Base-by-base conservation (phyloP, 179 eudicot species). In the Vitellaria paradoxa region DNA sequence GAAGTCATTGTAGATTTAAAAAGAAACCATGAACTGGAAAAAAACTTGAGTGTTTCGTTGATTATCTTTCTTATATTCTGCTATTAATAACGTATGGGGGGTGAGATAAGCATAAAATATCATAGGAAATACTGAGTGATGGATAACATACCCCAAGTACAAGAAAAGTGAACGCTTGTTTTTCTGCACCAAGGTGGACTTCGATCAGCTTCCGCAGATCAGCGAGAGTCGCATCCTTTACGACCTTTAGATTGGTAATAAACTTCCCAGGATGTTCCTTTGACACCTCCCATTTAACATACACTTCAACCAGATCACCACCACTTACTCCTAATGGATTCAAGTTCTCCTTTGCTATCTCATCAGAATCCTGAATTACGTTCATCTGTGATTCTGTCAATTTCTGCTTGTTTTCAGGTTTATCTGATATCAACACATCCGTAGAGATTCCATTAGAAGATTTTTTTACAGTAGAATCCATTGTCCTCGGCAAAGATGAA, bases 201-300 rank as follows among this genome's bases (percentile, higher is more conserved):
- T 93, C 97, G 7, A 94, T 90, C 77, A 89, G 89, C 82, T 94
- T 94, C 85, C 98, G 72, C 75, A 94, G 76, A 80, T 94, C 98
- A 77, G 96, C 91, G 53, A 94, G 91, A 68, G 87, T 89, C 1
- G 93, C 91, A 75, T 92, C 93, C 17, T 86, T 87, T 46, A 65
- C 85, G 68, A 91, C 85, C 83, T 87, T 92, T 20, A 94, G 83
- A 57, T 87, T 93, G 64, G 86, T 84, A 70, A 94, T 89, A 46
- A 87, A 78, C 62, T 94, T 92, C 9, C 96, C 98, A 0, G 86
- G 83, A 74, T 89, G 86, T 46, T 90, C 94, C 84, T 87, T 88
- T 18, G 96, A 89, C 15, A 86, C 94, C 78, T 94, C 98, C 98
- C 98, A 92, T 81, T 92, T 92, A 23, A 91, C 93, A 77, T 88